phyloP scores from a whole-genome alignment of 2,329 filamentous ascomycete genomes.

The Paecilomyces sp. region DNA sequence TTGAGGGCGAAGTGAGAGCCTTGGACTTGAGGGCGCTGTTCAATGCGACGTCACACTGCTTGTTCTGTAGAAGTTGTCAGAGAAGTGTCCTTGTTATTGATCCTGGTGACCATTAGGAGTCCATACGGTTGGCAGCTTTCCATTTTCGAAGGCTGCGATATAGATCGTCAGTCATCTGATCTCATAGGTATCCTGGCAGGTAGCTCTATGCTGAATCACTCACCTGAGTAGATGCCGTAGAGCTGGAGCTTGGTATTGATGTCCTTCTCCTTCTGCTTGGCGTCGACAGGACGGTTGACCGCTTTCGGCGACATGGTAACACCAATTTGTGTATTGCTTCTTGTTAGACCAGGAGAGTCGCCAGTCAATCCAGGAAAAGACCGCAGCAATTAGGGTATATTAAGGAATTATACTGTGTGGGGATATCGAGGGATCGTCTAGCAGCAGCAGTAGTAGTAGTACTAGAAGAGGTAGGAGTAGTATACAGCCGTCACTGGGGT shows the following conservation, averaged over 20 bases:
- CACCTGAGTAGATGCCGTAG: constrained; percentile 75
- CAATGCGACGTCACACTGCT: constrained; percentile 89
- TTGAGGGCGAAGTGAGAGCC: constrained; percentile 61
- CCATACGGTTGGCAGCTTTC: constrained; percentile 83
- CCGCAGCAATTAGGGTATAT: neutral
- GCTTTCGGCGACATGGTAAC: constrained; percentile 22
- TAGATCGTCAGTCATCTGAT: constrained; percentile 13
- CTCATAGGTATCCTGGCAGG: neutral
- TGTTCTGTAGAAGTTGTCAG: constrained; percentile 56
- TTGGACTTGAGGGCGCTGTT: constrained; percentile 77
- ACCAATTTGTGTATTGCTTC: constrained; percentile 1
- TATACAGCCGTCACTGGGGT: constrained; percentile 1
- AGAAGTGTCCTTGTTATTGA: neutral
- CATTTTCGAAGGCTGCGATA: constrained; percentile 66
- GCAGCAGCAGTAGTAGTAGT: neutral
- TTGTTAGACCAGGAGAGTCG: neutral
- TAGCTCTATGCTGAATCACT: constrained; percentile 1
- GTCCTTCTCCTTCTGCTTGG: constrained; percentile 71
- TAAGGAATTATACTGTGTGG: neutral
- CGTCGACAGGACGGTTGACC: constrained; percentile 68
- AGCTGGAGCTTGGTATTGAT: constrained; percentile 92
- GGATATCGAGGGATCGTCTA: neutral
- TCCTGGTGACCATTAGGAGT: neutral
- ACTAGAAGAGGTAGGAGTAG: too few species aligned
- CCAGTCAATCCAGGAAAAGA: neutral